These are phyloP conservation scores for Agapanthus africanus DNA, from an alignment of 106 monocot species.

Conservation along the genomic window DNA sequence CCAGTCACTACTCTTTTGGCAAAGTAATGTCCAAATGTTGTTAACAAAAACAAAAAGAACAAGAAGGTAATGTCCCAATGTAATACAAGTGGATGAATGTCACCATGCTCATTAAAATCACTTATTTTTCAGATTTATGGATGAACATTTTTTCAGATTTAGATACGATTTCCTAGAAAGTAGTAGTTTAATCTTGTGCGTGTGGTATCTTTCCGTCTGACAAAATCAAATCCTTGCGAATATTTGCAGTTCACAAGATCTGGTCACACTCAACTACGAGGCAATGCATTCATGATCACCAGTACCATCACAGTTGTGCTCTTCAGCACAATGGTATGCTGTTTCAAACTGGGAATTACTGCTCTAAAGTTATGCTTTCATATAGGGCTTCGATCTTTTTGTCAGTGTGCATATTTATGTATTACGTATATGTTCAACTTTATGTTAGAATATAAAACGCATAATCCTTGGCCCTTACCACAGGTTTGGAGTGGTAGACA, in stretches of 20 bases:
- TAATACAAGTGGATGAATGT: no score
- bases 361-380: neutral
- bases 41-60: no score
- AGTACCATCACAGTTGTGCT: slow-evolving; percentile 97
- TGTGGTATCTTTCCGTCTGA: neutral
- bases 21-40: no score
- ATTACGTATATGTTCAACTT: neutral
- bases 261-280: slow-evolving; percentile 77
- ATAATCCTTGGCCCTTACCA: no score
- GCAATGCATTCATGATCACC: slow-evolving; percentile 95
- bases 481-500: no score
- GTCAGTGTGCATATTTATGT: neutral
- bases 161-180: no score
- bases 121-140: no score
- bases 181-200: neutral
- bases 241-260: slow-evolving; percentile 77
- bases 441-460: neutral
- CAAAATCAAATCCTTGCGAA: neutral
- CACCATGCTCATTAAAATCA: neutral
- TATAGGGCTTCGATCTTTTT: no score
- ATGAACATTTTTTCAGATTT: no score
- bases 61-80: no score
- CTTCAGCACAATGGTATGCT: slow-evolving; percentile 88
- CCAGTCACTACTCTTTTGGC: no score
- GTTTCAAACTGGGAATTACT: neutral